These are phyloP conservation scores for Globisporangium recalcitrans DNA, from an alignment of 352 stramenopile species.

Conservation along the genomic window DNA sequence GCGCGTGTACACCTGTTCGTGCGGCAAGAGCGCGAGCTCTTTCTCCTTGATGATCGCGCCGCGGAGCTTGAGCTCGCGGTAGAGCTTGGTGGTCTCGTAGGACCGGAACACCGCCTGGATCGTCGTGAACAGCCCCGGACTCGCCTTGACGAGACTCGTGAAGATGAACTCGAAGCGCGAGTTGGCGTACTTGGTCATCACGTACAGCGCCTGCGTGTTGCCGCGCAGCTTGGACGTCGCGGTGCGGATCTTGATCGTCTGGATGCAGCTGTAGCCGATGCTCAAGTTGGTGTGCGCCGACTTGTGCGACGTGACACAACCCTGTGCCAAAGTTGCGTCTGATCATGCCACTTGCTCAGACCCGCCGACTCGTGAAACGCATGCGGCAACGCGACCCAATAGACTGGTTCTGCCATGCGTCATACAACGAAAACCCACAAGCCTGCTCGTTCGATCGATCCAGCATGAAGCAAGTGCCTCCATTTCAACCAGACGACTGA, in stretches of 20 bases:
- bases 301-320: constrained; percentile 89
- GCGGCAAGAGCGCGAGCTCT: constrained; percentile 78
- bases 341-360: too few relatives aligned
- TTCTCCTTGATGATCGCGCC: constrained; percentile 90
- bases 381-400: not conserved
- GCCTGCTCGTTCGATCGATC: too few relatives aligned
- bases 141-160: constrained; percentile 90
- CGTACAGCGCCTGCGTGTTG: constrained; percentile 88
- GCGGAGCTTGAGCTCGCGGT: constrained; percentile 90
- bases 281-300: constrained; percentile 80
- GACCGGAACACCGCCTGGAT: constrained; percentile 90
- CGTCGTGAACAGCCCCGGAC: constrained; percentile 89
- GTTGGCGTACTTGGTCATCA: constrained; percentile 88
- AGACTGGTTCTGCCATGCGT: not conserved
- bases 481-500: not conserved
- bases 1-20: constrained; percentile 88
- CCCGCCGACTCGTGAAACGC: not conserved
- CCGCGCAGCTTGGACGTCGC: constrained; percentile 88
- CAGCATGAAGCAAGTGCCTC: too few relatives aligned
- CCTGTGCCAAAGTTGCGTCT: too few relatives aligned
- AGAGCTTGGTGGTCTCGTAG: constrained; percentile 91
- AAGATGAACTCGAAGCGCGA: constrained; percentile 93
- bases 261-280: constrained; percentile 81
- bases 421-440: not conserved
- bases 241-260: constrained; percentile 87